Evolutionary conservation across 2,329 filamentous ascomycete genomes (phyloP), one percentile per base, ranked within the genome.

Genomic region (Alternaria sp.): DNA sequence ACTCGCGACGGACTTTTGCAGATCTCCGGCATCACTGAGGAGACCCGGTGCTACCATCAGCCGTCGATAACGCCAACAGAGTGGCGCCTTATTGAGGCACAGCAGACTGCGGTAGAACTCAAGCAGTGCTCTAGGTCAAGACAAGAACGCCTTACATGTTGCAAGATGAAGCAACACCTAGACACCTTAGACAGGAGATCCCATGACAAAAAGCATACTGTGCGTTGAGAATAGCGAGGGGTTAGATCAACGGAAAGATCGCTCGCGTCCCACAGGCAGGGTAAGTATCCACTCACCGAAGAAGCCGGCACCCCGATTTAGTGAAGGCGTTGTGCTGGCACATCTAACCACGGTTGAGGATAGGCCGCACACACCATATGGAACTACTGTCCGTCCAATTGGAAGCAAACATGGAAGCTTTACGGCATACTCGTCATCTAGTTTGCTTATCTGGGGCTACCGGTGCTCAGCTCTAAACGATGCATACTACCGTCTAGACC

Each of bases 341-440:
- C 58, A 50, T 52, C 41, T 46, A 53, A 55, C 31, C 49, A 51
- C 54, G 53, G 51, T 56, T 58, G 51, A 41, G 51, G 36, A 37
- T 51, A 37, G 33, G 31, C 51, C 55, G 57, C 39, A 52, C 52
- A 37, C 57, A 54, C 51, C 29, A 45, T 31, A 58, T 52, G 45
- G 42, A 56, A 58, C 29, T 11, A 54, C 40, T 50, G 51, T 39
- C 60, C 56, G 13, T 54, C 61, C 61, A 49, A 71, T 67, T 59
- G 61, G 64, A 31, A 31, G 54, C 64, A 59, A 45, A 49, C 9
- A 60, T 63, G 60, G 55, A 54, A 51, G 55, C 51, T 45, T 63
- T 51, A 53, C 45, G 49, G 54, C 61, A 60, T 45, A 58, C 54
- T 63, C 67, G 65, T 72, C 68, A 72, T 70, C 50, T 57, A 66